A percentile compares a stretch with the other conserved stretches of the same genome.
Conservation (phyloP, 2,329 filamentous ascomycete species). For the Dryadomyces sulphureus region DNA sequence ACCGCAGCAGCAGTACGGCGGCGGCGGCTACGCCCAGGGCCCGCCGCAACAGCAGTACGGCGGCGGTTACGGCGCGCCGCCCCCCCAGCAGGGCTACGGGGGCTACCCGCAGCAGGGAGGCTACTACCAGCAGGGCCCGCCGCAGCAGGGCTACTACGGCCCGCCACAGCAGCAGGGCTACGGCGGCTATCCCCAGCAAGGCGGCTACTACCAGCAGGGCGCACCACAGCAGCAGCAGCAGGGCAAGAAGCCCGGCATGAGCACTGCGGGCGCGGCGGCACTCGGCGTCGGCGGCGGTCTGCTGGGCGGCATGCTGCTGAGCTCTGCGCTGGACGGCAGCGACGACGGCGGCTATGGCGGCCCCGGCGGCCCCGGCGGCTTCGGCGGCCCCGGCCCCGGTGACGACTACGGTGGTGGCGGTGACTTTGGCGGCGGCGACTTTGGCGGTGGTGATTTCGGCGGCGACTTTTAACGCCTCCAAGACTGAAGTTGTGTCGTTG, state of each 20-base stretch:
- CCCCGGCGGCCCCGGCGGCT: no score
- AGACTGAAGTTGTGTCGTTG: not conserved
- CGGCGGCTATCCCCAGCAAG: conserved; percentile 11
- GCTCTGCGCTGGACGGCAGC: conserved; percentile 48
- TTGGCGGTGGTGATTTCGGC: conserved; percentile 14
- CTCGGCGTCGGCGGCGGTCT: conserved; percentile 71
- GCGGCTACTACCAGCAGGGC: conserved; percentile 16
- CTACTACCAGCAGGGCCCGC: conserved; percentile 5
- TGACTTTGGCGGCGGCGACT: conserved; percentile 19
- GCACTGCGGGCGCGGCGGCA: conserved; percentile 58
- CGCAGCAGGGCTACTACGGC: conserved; percentile 5
- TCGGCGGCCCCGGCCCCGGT: conserved; percentile 6
- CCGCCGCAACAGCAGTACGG: conserved; percentile 18
- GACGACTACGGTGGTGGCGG: conserved; percentile 18
- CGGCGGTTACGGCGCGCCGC: conserved; percentile 18
- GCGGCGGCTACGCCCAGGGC: conserved; percentile 3
- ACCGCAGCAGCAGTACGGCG: not conserved
- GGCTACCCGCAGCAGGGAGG: conserved; percentile 7
- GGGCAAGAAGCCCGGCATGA: conserved; percentile 30
- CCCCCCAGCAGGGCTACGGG: conserved; percentile 13
- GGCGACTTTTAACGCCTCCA: not conserved
- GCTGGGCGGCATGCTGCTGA: conserved; percentile 61
- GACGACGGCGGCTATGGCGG: conserved; percentile 40
- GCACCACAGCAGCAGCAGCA: conserved; percentile 12
- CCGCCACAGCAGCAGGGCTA: conserved; percentile 6